Conservation (phyloP, 441 rosid genomes). For the Metrosideros polymorpha region DNA sequence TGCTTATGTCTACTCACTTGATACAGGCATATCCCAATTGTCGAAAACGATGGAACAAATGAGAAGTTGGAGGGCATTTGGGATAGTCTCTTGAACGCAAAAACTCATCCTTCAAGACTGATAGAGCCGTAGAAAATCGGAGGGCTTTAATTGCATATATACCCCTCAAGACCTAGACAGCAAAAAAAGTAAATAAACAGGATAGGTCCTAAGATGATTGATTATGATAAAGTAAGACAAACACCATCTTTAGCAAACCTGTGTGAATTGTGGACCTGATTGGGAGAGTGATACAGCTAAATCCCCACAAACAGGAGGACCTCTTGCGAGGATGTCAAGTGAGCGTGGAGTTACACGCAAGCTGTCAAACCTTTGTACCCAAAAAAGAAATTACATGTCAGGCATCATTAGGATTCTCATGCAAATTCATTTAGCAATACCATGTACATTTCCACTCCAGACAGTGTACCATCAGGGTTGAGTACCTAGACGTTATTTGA, state of each 20-base stretch:
- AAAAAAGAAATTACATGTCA: conserved; percentile 17
- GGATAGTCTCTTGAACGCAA: conserved; percentile 98
- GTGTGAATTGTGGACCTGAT: conserved; percentile 97
- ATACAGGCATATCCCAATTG: conserved; percentile 97
- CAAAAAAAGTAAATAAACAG: conserved; percentile 17
- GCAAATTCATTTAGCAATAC: background rate
- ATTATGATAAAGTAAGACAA: background rate
- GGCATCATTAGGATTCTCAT: conserved; percentile 3
- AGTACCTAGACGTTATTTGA: conserved; percentile 94
- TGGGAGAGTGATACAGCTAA: conserved; percentile 97
- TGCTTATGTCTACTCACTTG: conserved; percentile 42
- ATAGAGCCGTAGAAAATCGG: conserved; percentile 85
- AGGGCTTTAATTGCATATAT: conserved; percentile 89
- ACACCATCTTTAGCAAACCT: conserved; percentile 38
- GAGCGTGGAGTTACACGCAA: conserved; percentile 92
- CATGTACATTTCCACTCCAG: background rate
- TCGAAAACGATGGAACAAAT: conserved; percentile 85
- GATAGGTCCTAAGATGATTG: background rate
- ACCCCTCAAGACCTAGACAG: conserved; percentile 72
- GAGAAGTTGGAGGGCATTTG: conserved; percentile 92
- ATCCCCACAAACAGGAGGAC: conserved; percentile 95
- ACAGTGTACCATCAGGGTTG: background rate
- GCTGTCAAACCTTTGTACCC: conserved; percentile 82
- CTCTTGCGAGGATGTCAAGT: conserved; percentile 82
- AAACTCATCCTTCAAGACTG: conserved; percentile 91